Conservation (phyloP, 1,139 yeast genomes). For the Saccharomyces hybrid region DNA sequence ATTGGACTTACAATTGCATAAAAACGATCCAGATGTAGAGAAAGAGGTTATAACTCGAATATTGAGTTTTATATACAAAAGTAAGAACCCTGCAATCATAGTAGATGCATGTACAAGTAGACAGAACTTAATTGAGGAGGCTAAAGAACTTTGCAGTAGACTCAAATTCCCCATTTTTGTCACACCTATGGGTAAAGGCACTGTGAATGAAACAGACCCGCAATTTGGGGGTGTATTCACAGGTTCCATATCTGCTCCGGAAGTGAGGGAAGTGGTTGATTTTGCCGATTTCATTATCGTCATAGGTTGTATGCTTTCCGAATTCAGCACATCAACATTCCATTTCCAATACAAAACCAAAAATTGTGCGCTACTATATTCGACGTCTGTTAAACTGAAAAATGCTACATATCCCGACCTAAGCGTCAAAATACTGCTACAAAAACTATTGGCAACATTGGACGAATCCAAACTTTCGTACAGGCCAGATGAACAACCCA, state of each 20-base stretch:
- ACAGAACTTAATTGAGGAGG: constrained; percentile 55
- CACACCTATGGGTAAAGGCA: constrained; percentile 88
- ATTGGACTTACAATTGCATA: constrained; percentile 47
- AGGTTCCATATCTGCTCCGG: constrained; percentile 70
- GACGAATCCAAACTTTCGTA: constrained; percentile 34
- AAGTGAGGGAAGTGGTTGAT: constrained; percentile 69
- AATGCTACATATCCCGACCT: constrained; percentile 67
- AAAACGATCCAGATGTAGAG: constrained; percentile 59
- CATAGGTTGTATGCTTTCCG: constrained; percentile 72
- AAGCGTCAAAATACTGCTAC: constrained; percentile 59
- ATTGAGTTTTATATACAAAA: constrained; percentile 41
- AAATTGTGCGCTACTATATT: constrained; percentile 72
- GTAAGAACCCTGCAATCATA: constrained; percentile 61
- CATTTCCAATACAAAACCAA: constrained; percentile 68
- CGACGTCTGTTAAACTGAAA: constrained; percentile 65
- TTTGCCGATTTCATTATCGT: constrained; percentile 66
- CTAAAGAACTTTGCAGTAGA: constrained; percentile 47
- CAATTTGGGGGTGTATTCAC: constrained; percentile 80
- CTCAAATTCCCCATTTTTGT: constrained; percentile 81
- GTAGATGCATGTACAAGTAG: constrained; percentile 83
- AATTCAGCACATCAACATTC: constrained; percentile 82
- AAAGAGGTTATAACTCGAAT: constrained; percentile 58
- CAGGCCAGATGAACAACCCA: constrained; percentile 15
- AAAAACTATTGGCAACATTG: constrained; percentile 37
- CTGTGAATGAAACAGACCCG: constrained; percentile 59